phyloP scores from a whole-genome alignment of 331 rosid species.

The Quercus lobata region DNA sequence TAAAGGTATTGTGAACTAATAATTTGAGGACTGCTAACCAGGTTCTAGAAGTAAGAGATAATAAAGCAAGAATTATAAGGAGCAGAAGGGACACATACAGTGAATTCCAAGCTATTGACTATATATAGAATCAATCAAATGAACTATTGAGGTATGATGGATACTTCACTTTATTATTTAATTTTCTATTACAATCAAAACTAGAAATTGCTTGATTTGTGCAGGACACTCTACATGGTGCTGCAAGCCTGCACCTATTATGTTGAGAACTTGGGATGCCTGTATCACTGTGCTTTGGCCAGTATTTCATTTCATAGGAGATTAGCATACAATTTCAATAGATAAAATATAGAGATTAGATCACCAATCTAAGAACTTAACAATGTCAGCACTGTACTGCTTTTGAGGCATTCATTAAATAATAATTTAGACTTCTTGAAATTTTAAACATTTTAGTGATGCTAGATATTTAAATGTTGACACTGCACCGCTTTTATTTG shows the following conservation, averaged over 20 bases:
- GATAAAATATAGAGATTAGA: not conserved
- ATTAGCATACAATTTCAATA: not conserved
- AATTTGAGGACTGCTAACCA: constrained; percentile 24
- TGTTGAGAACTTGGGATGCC: not conserved
- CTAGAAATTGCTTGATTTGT: not conserved
- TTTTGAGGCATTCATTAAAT: not conserved
- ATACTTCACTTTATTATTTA: not conserved
- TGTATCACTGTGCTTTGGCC: not conserved
- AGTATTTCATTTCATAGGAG: not conserved
- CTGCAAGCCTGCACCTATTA: not conserved
- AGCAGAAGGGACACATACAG: constrained; percentile 48
- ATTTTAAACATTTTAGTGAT: not conserved
- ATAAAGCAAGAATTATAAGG: constrained; percentile 67
- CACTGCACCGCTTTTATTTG: not conserved
- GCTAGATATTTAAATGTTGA: not conserved
- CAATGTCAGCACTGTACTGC: not conserved
- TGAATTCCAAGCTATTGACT: constrained; percentile 57
- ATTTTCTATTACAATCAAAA: constrained; percentile 5
- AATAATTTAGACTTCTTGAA: not conserved
- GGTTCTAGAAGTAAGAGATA: constrained; percentile 77
- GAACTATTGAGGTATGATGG: constrained; percentile 28
- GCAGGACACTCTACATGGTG: not conserved
- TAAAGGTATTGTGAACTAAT: constrained; percentile 8
- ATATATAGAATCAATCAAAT: constrained; percentile 29
- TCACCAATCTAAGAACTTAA: not conserved